phyloP scores from a whole-genome alignment of 768 basidiomycete species.

The Russula griseocarnosa region DNA sequence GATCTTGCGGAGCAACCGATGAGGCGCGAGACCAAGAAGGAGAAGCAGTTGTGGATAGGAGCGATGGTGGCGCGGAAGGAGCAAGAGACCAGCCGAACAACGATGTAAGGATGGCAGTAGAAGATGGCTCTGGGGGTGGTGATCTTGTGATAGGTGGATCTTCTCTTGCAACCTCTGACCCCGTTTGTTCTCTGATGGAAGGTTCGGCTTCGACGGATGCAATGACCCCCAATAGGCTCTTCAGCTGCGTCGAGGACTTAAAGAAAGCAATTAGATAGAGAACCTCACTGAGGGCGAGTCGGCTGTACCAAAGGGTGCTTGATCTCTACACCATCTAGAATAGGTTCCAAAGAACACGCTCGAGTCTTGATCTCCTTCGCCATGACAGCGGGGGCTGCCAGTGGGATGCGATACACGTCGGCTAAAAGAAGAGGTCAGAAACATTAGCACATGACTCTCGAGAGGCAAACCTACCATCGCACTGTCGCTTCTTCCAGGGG shows the following conservation, averaged over 20 bases:
- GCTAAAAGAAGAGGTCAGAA: conserved; percentile 12
- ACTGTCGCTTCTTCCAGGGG: conserved; percentile 79
- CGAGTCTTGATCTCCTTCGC: conserved; percentile 55
- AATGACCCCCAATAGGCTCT: conserved; percentile 48
- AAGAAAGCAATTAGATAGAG: conserved; percentile 9
- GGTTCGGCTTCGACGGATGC: conserved; percentile 30
- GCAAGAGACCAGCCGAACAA: conserved; percentile 49
- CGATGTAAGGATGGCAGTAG: conserved; percentile 41
- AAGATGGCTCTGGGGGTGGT: conserved; percentile 34
- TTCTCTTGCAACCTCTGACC: conserved; percentile 18
- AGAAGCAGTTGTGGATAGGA: conserved; percentile 21
- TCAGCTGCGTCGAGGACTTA: conserved; percentile 57
- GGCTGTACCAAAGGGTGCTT: conserved; percentile 69
- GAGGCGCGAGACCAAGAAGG: conserved; percentile 31
- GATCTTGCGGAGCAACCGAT: conserved; percentile 17
- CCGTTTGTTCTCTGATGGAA: conserved; percentile 32
- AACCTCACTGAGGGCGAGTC: not conserved
- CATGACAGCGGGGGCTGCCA: conserved; percentile 61
- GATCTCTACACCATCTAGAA: conserved; percentile 52
- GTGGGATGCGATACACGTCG: conserved; percentile 48
- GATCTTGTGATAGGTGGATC: conserved; percentile 3
- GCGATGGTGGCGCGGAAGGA: conserved; percentile 31
- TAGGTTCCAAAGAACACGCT: conserved; percentile 50
- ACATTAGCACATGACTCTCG: not conserved
- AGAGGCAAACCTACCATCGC: conserved; percentile 54